Percentiles rank a stretch among this genome's conserved stretches.
phyloP scores from a whole-genome alignment of 164 flowering plant species.

The Liriodendron chinense region DNA sequence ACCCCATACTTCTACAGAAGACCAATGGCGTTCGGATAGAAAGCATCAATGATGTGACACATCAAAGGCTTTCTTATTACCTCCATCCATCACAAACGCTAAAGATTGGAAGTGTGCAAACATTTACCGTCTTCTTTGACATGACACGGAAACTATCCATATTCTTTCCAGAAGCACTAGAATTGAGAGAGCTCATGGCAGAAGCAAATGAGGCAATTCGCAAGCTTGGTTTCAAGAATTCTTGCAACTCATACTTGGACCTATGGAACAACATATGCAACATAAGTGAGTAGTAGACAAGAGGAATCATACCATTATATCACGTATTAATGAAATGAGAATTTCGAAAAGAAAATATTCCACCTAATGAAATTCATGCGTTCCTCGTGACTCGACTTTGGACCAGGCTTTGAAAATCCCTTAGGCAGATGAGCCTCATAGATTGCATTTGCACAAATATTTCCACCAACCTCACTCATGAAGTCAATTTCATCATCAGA shows the following conservation, averaged over 20 bases:
- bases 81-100: neutral
- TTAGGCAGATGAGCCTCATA: constrained; percentile 91
- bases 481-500: constrained; percentile 84
- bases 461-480: constrained; percentile 97
- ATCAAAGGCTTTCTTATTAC: neutral
- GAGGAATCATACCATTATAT: neutral
- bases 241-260: constrained; percentile 92
- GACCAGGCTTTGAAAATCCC: constrained; percentile 66
- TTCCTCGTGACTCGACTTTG: constrained; percentile 65
- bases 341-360: neutral
- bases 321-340: neutral
- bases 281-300: neutral
- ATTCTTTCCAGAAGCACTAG: constrained; percentile 57
- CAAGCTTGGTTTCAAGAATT: constrained; percentile 92
- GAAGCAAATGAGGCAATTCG: constrained; percentile 59
- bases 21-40: no score
- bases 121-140: constrained; percentile 45
- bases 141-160: constrained; percentile 53
- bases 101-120: neutral
- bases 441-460: constrained; percentile 84
- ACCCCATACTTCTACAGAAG: no score
- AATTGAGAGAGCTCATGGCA: constrained; percentile 37
- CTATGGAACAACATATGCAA: constrained; percentile 29
- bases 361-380: constrained; percentile 84
- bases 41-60: neutral